A percentile compares a stretch with the other conserved stretches of the same genome.
Conservation (phyloP, 257 asterid genomes). For the Solanum ossicruentum region DNA sequence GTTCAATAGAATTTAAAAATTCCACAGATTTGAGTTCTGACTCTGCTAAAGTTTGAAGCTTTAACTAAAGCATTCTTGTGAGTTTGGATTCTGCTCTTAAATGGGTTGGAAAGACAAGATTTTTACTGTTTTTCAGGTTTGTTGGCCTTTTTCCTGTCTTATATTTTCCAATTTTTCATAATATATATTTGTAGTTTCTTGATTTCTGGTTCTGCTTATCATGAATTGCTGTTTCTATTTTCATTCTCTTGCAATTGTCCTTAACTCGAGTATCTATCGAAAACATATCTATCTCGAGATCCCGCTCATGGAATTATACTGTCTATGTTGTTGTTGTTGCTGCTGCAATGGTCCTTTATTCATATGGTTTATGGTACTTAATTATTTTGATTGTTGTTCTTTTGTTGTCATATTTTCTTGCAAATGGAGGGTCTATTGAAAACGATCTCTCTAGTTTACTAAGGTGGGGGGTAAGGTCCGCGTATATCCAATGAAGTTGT, state of each 20-base stretch:
- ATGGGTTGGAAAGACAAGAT: conserved; percentile 45
- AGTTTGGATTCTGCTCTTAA: background rate
- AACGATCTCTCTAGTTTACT: too few relatives aligned
- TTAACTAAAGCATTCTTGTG: background rate
- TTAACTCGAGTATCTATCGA: background rate
- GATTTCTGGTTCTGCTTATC: background rate
- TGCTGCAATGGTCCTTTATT: background rate
- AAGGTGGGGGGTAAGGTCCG: too few relatives aligned
- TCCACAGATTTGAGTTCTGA: background rate
- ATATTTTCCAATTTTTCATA: background rate
- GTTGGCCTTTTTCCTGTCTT: background rate
- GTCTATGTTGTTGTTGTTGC: too few relatives aligned
- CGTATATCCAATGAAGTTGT: too few relatives aligned
- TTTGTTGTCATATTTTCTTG: too few relatives aligned
- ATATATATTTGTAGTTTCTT: background rate
- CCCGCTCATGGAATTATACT: too few relatives aligned
- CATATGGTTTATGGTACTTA: background rate
- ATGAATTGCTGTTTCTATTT: background rate
- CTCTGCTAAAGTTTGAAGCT: background rate
- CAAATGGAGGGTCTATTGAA: background rate
- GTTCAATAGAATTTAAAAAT: too few relatives aligned
- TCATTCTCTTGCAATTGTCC: background rate
- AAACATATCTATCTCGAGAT: too few relatives aligned
- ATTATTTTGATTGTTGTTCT: background rate
- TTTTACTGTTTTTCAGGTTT: conserved; percentile 52